Base-by-base conservation (phyloP, 1,284 basidiomycete species). In the Moesziomyces sp. region DNA sequence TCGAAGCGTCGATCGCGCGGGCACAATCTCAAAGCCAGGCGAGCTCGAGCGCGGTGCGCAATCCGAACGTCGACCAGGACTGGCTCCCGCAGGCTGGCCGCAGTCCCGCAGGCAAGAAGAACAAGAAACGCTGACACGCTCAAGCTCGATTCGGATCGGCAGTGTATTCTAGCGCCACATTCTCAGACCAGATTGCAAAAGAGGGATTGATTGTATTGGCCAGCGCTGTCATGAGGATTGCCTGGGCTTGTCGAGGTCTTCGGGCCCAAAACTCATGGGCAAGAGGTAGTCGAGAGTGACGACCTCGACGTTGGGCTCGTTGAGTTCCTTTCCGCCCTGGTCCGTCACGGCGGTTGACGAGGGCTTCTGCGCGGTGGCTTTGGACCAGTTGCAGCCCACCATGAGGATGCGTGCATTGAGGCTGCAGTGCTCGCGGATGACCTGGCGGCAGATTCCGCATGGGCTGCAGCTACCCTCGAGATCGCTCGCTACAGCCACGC, bases 361-460 rank as follows among this genome's bases (percentile, higher is more conserved):
- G 14, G 45, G 24, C 38, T 45, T 47, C 24, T 35, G 13, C 8
- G 66, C 49, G 40, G 35, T 66, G 0, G 30, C 35, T 28, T 61
- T 66, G 43, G 43, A 87, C 81, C 93, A 94, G 63, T 90, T 88
- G 1, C 88, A 88, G 0, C 91, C 90, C 11, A 94, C 88, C 61
- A 97, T 89, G 40, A 92, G 86, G 53, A 97, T 88, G 0, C 93
- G 92, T 86, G 91, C 91, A 42, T 89, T 85, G 24, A 67, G 30
- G 24, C 48, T 57, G 79, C 92, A 93, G 83, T 97, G 97, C 84
- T 97, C 94, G 56, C 93, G 90, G 54, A 97, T 89, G 56, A 95
- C 88, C 83, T 97, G 94, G 8, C 94, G 90, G 79, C 94, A 97
- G 69, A 96, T 90, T 16, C 94, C 94, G 82, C 94, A 97, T 3